These are phyloP conservation scores for Saccharomycopsis oosterbeekiorum DNA, from an alignment of 805 yeast genomes.

Conservation along the genomic window DNA sequence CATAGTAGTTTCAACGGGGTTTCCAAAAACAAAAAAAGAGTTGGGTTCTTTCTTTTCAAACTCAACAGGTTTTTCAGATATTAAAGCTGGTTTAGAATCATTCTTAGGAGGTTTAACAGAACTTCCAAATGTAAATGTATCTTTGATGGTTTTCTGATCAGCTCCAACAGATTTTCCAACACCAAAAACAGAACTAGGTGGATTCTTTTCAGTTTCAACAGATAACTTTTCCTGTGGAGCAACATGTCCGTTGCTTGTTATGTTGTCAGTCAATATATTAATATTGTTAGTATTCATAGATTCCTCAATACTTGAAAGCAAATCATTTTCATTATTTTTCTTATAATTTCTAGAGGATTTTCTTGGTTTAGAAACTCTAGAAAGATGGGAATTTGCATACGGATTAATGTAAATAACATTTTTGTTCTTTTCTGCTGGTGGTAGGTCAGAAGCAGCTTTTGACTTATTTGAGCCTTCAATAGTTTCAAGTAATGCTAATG, in stretches of 20 bases:
- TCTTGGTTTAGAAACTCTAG: constrained; percentile 2
- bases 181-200: background rate
- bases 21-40: background rate
- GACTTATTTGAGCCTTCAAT: constrained; percentile 1
- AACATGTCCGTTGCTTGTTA: background rate
- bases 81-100: background rate
- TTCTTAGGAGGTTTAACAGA: background rate
- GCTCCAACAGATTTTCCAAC: background rate
- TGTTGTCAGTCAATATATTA: background rate
- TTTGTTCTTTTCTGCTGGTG: constrained; percentile 1
- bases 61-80: background rate
- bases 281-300: background rate
- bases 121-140: background rate
- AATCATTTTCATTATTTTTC: background rate
- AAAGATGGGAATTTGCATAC: constrained; percentile 6
- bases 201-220: background rate
- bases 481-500: constrained; percentile 9
- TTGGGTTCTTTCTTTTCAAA: background rate
- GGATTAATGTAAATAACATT: constrained; percentile 14
- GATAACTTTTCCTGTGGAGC: background rate
- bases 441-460: background rate
- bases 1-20: background rate
- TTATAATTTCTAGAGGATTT: background rate
- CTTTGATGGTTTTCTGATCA: background rate
- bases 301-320: background rate